These are phyloP conservation scores for Salix brachista DNA, from an alignment of 345 rosid genomes.

Conservation along the genomic window DNA sequence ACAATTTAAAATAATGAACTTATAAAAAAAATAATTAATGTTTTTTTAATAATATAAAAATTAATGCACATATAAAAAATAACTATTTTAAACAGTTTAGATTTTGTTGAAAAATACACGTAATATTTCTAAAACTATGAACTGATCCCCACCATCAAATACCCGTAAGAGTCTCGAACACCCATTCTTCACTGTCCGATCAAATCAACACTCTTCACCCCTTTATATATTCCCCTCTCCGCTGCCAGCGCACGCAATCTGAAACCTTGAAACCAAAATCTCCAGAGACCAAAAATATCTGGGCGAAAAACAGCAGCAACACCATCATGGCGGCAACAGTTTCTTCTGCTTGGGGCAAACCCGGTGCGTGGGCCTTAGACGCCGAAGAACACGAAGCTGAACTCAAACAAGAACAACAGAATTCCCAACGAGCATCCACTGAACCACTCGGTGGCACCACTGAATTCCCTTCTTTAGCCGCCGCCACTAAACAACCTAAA, in stretches of 20 bases:
- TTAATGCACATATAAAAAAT: no score
- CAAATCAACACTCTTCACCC: neutral
- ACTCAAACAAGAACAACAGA: conserved; percentile 41
- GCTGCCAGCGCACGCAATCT: conserved; percentile 37
- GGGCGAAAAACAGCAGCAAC: neutral
- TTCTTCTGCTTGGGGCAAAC: conserved; percentile 89
- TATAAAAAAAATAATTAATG: no score
- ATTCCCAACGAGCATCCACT: conserved; percentile 9
- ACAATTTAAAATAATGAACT: no score
- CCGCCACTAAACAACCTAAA: conserved; percentile 67
- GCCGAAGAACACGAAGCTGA: conserved; percentile 80
- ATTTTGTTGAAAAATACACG: no score
- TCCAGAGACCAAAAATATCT: neutral
- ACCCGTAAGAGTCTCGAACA: neutral
- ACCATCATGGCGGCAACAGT: conserved; percentile 67
- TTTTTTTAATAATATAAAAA: no score
- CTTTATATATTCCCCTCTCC: conserved; percentile 17
- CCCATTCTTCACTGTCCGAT: conserved; percentile 42
- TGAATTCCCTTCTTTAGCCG: conserved; percentile 65
- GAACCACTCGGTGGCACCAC: conserved; percentile 12
- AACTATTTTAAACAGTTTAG: no score
- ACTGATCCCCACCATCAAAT: neutral
- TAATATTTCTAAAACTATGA: neutral
- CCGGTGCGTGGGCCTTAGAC: conserved; percentile 94
- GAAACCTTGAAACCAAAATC: neutral